phyloP scores from a whole-genome alignment of 2,329 filamentous ascomycete genomes.

The Byssochlamys sp. region DNA sequence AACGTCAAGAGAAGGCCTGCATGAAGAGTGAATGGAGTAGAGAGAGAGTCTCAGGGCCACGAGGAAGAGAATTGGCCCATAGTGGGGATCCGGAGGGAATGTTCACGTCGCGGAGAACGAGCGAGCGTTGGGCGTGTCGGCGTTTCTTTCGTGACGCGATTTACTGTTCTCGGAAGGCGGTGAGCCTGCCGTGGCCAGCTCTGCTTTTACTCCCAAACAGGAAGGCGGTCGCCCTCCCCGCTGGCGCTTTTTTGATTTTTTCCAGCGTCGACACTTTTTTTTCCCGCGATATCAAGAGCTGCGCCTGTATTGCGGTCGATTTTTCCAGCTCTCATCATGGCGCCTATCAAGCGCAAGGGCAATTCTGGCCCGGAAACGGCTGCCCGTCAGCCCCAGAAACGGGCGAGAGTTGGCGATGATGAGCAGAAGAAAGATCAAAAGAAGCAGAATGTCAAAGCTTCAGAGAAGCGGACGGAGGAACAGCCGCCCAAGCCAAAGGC shows the following conservation, averaged over 20 bases:
- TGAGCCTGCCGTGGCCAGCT: conserved; percentile 1
- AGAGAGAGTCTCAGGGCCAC: not conserved
- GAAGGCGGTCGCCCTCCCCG: conserved; percentile 13
- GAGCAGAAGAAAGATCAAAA: conserved; percentile 26
- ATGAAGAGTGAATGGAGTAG: not conserved
- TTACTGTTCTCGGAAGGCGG: conserved; percentile 11
- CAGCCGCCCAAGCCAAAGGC: not conserved
- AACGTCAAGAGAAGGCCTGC: not conserved
- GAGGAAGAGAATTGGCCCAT: conserved; percentile 9
- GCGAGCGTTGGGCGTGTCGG: conserved; percentile 11
- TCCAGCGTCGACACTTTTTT: conserved; percentile 12
- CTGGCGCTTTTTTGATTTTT: conserved; percentile 13
- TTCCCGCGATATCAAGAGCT: conserved; percentile 5
- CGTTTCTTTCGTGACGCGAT: conserved; percentile 20
- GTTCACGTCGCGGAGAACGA: conserved; percentile 10
- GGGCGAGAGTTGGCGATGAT: conserved; percentile 30
- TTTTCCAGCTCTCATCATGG: conserved; percentile 23
- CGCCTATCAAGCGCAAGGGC: conserved; percentile 38
- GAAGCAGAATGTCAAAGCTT: conserved; percentile 17
- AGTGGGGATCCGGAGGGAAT: conserved; percentile 12
- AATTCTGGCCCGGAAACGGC: conserved; percentile 27
- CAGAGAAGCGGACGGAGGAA: not conserved
- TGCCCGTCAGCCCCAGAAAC: conserved; percentile 30
- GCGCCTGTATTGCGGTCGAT: not conserved
- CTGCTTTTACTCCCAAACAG: not conserved